Percentiles rank a stretch among this genome's conserved stretches.
phyloP scores from a whole-genome alignment of 139 green algal species.

The Trebouxia sp. region DNA sequence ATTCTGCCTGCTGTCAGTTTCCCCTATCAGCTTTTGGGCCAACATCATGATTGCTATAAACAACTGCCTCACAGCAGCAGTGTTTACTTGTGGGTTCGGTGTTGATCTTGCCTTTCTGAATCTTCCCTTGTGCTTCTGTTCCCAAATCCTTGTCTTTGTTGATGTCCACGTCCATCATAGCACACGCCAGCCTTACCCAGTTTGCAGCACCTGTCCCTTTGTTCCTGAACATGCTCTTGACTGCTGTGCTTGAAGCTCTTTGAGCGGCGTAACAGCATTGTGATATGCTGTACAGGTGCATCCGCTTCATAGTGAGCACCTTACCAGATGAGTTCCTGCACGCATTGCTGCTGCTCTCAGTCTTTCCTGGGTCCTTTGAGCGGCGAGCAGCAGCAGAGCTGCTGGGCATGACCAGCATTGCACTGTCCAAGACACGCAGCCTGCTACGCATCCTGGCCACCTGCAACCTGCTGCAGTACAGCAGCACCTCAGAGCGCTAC shows the following conservation, averaged over 20 bases:
- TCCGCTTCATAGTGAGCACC: conserved; percentile 18
- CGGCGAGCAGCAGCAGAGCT: conserved; percentile 27
- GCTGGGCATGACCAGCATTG: conserved; percentile 25
- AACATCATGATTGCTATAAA: too few relatives aligned
- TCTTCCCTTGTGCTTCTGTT: too few relatives aligned
- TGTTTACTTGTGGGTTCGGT: too few relatives aligned
- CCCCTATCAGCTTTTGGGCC: not conserved
- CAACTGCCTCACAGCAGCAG: too few relatives aligned
- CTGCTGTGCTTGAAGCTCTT: too few relatives aligned
- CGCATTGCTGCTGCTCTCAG: conserved; percentile 9
- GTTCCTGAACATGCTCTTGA: not conserved
- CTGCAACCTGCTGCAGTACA: conserved; percentile 26
- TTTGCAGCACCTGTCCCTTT: too few relatives aligned
- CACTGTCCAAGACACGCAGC: not conserved
- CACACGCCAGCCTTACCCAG: too few relatives aligned
- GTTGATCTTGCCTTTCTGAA: too few relatives aligned
- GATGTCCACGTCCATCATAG: too few relatives aligned
- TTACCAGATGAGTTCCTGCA: conserved; percentile 23
- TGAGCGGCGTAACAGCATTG: not conserved
- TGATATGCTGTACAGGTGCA: not conserved
- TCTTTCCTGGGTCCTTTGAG: conserved; percentile 28
- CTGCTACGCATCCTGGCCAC: not conserved
- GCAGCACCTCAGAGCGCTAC: not conserved
- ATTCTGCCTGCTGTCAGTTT: too few relatives aligned
- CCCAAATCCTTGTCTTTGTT: too few relatives aligned